Evolutionary conservation across 345 rosid genomes (phyloP), one percentile per base, ranked within the genome.

Genomic region (Firmiana major): DNA sequence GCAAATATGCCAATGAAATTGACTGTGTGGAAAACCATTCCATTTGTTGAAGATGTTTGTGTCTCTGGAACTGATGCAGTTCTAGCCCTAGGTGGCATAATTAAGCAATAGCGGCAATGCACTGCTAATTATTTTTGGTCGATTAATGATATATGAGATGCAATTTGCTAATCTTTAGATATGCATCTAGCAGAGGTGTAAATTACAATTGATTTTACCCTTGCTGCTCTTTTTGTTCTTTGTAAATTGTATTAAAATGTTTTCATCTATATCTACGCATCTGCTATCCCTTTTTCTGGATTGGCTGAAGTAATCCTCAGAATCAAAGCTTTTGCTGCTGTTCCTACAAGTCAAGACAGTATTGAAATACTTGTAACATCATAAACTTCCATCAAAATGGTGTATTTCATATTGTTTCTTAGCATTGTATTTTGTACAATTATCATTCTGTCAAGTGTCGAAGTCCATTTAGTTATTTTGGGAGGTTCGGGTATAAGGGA

Each of bases 21-120:
- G 71, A 80, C 77, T 17, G 90, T 86, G 45, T 51, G 90, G 89
- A 92, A 85, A 85, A 92, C 94, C 70, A 85, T 92, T 75, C 97
- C 94, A 1, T 87, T 86, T 22, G 87, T 87, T 26, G 84, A 83
- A 81, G 99, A 96, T 76, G 78, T 83, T 45, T 73, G 81, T 59
- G 82, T 88, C 64, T 82, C 92, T 28, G 90, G 93, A 79, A 75
- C 79, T 3, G 84, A 76, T 53, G 81, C 78, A 12, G 68, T 84
- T 62, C 55, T 75, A 11, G 58, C 80, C 24, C 57, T 82, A 3
- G 75, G 84, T 75, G 89, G 90, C 69, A 74, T 77, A 36, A 54
- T 85, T n/a, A 77, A 82, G 55, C 86, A 81, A 54, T 46, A 63
- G 6, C 74, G 38, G 78, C 26, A 43, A 49, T 36, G 28, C 55